Base-by-base conservation (phyloP, 2,329 filamentous ascomycete genomes). In the Cercospora janseana region DNA sequence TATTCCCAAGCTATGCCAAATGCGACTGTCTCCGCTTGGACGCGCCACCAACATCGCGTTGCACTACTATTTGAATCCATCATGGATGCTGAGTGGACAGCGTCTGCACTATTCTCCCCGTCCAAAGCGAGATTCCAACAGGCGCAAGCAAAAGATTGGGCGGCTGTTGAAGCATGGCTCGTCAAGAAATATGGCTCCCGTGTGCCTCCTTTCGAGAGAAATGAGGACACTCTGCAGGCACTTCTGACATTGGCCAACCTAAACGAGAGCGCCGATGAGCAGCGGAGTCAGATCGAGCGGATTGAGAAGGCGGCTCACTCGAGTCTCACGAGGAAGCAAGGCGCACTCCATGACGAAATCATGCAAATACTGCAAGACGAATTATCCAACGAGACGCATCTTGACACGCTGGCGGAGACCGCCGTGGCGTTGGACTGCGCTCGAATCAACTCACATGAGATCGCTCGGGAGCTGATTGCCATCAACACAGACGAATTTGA, bases 111-210 rank as follows among this genome's bases (percentile, higher is more conserved):
- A 35, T 77, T 81, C 58, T 83, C 80, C 2, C 80, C 80, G 4
- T 79, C 79, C 5, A 82, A 82, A 67, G 79, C 80, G 16, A 85
- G 88, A 52, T 84, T 87, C 54, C 87, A 88, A 59, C 86, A 87
- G 55, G 86, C 87, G 9, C 83, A 87, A 56, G 87, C 89, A 38
- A 91, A 92, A 66, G 91, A 96, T 70, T 97, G 92, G 92, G 85
- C 83, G 48, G 89, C 87, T 59, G 80, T 96, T 60, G 89, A 94
- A 70, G 75, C 76, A 61, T 97, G 92, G 91, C 81, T 96, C 6
- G 75, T 78, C 37, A 78, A 80, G 52, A 87, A 87, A 64, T 87
- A 87, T 60, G 76, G 78, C 35, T 79, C 80, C 23, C 67, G 78
- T 0, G 72, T 85, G 0, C 90, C 89, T 0, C 66, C 76, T 0